Evolutionary conservation across 495 filamentous ascomycete genomes (phyloP).

Genomic region (Neurospora africana): DNA sequence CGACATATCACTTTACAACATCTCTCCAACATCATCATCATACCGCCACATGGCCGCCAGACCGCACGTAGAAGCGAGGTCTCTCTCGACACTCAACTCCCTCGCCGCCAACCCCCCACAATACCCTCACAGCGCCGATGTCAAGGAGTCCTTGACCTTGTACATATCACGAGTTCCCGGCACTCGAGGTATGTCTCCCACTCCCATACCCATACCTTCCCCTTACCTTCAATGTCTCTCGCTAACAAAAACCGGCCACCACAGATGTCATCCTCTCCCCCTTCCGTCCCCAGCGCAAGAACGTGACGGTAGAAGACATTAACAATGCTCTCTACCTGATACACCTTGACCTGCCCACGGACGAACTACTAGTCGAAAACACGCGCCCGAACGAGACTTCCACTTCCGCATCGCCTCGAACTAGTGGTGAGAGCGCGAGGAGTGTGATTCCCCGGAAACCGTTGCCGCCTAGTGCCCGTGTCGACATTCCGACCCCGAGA

Average conservation of each 20-base stretch:
- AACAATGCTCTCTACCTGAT: conserved; percentile 83
- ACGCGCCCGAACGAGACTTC: conserved; percentile 24
- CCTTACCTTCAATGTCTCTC: not conserved
- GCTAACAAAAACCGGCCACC: conserved; percentile 8
- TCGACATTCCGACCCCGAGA: not conserved
- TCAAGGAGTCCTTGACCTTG: conserved; percentile 58
- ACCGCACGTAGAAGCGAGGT: conserved; percentile 61
- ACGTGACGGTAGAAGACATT: conserved; percentile 79
- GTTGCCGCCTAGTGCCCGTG: conserved; percentile 18
- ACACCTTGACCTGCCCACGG: conserved; percentile 60
- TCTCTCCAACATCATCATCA: not conserved
- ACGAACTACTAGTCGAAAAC: conserved; percentile 38
- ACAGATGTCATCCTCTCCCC: conserved; percentile 91
- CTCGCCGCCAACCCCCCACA: conserved; percentile 79
- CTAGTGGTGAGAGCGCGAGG: conserved; percentile 36
- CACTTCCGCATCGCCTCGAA: conserved; percentile 30
- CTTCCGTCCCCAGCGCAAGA: conserved; percentile 73
- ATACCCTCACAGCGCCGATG: conserved; percentile 63
- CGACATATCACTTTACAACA: not conserved
- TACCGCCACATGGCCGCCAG: conserved; percentile 12
- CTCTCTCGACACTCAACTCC: conserved; percentile 65
- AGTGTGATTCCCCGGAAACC: conserved; percentile 36
- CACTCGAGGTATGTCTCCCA: conserved; percentile 67
- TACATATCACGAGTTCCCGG: conserved; percentile 92
- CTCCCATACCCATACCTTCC: conserved; percentile 3